Conservation (phyloP, 2,329 filamentous ascomycete species). For the Trichoderma sp. region DNA sequence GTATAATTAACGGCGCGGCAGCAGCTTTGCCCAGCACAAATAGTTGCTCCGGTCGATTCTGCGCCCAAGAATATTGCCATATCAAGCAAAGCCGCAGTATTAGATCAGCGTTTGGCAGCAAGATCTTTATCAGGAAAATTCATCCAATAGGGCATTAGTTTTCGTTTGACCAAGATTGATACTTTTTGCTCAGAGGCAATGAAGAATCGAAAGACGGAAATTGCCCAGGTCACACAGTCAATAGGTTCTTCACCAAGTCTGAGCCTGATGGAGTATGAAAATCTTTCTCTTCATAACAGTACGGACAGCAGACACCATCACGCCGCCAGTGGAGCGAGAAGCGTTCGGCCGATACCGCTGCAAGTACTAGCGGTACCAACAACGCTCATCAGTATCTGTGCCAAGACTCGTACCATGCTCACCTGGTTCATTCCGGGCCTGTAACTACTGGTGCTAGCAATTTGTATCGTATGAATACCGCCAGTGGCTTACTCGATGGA, state of each 20-base stretch:
- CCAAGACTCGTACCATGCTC: slow-evolving; percentile 2
- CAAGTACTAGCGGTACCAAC: neutral
- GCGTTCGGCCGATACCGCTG: slow-evolving; percentile 1
- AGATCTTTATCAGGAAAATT: neutral
- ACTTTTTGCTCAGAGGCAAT: neutral
- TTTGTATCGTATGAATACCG: neutral
- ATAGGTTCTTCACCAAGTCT: neutral
- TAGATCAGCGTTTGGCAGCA: neutral
- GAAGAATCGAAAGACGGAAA: neutral
- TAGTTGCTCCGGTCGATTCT: neutral
- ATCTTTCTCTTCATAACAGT: neutral
- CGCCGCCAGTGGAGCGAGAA: neutral
- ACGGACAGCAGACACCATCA: neutral
- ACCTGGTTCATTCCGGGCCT: neutral
- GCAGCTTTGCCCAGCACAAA: neutral
- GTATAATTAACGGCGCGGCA: neutral
- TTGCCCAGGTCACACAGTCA: neutral
- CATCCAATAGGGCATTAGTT: neutral
- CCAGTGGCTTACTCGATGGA: neutral
- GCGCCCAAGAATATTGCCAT: neutral
- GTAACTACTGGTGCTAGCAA: neutral
- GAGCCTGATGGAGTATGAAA: neutral
- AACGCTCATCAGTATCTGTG: neutral
- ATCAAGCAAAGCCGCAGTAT: neutral
- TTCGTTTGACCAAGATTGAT: neutral